Evolutionary conservation across 176 grass and related monocot species (phyloP).

Genomic region (Musa beccarii): DNA sequence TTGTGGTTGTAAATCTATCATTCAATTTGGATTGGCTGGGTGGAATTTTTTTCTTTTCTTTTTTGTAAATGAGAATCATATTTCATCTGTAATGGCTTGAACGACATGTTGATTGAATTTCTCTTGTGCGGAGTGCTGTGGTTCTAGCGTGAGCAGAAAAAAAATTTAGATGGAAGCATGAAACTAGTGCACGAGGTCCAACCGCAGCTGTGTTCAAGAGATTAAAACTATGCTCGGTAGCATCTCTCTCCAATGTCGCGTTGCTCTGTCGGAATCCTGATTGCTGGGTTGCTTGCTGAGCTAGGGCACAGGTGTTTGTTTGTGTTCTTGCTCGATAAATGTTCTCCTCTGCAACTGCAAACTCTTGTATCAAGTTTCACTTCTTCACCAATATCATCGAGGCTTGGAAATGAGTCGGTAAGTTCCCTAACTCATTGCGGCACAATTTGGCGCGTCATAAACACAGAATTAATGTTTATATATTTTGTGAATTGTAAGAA

Average conservation of each 20-base stretch:
- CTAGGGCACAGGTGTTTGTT: not conserved
- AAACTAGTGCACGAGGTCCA: not conserved
- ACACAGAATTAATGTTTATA: no score
- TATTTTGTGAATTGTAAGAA: no score
- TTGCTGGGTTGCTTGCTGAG: not conserved
- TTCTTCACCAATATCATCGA: no score
- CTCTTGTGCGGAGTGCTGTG: not conserved
- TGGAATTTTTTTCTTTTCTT: not conserved
- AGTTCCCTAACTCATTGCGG: no score
- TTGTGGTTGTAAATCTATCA: not conserved
- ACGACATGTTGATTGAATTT: not conserved
- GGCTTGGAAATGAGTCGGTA: no score
- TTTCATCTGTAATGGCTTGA: not conserved
- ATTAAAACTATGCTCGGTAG: not conserved
- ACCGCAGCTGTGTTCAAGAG: not conserved
- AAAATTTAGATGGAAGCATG: not conserved
- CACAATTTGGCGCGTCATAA: no score
- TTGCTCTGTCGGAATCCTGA: not conserved
- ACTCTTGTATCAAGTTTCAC: not conserved
- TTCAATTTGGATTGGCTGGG: not conserved
- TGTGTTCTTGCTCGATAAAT: no score
- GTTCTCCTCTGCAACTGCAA: no score
- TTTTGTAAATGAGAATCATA: not conserved
- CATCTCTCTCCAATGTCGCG: not conserved
- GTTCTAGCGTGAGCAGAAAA: not conserved